A percentile compares a stretch with the other conserved stretches of the same genome.
Evolutionary conservation across 176 grass and related monocot species (phyloP).

Genomic region (Eleusine coracana): DNA sequence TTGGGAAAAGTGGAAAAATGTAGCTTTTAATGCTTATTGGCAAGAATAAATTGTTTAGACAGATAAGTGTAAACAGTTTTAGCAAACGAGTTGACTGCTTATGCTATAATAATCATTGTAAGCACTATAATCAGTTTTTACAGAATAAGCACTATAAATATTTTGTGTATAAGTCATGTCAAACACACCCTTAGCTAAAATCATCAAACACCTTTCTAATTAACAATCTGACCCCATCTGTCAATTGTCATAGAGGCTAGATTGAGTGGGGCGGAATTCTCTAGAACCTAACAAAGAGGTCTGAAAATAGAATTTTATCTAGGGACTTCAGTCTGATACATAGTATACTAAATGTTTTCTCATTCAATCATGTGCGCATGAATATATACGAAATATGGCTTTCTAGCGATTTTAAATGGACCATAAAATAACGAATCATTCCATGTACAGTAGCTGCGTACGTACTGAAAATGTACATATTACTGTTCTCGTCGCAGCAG

Average conservation of each 20-base stretch:
- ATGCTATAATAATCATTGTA: too few relatives aligned
- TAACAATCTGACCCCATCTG: too few relatives aligned
- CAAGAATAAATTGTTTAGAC: too few relatives aligned
- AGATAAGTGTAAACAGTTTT: too few relatives aligned
- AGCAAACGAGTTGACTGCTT: too few relatives aligned
- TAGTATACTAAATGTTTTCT: neutral
- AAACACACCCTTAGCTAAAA: too few relatives aligned
- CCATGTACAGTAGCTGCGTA: neutral
- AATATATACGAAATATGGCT: neutral
- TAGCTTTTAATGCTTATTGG: too few relatives aligned
- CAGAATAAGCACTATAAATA: too few relatives aligned
- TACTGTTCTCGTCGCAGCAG: neutral
- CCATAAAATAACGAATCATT: constrained; percentile 45
- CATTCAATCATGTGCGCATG: neutral
- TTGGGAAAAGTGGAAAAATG: too few relatives aligned
- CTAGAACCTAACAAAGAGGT: neutral
- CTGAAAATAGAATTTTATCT: neutral
- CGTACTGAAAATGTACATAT: neutral
- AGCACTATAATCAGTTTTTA: too few relatives aligned
- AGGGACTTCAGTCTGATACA: neutral
- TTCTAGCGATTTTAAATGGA: constrained; percentile 2
- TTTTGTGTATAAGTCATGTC: too few relatives aligned
- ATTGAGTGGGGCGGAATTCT: neutral
- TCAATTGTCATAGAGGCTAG: neutral
- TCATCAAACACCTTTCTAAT: too few relatives aligned